phyloP scores from a whole-genome alignment of 495 filamentous ascomycete genomes.

The Parmelia sp. region DNA sequence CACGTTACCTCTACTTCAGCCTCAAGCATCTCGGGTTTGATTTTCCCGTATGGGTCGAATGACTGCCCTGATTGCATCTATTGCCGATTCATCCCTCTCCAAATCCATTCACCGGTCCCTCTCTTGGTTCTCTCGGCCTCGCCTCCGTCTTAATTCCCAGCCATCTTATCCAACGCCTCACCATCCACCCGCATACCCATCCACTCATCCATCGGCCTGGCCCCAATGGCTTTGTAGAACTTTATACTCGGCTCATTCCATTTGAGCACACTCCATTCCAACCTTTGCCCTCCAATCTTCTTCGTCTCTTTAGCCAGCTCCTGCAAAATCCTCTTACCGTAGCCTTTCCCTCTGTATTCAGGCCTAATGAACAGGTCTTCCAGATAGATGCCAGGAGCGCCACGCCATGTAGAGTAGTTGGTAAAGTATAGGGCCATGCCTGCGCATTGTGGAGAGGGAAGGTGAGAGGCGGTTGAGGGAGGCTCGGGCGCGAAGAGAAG shows the following conservation, averaged over 20 bases:
- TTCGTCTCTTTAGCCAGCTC: slow-evolving; percentile 67
- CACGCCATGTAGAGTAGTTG: slow-evolving; percentile 80
- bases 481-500: slow-evolving; percentile 31
- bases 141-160: neutral
- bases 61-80: neutral
- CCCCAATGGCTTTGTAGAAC: slow-evolving; percentile 78
- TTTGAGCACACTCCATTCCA: slow-evolving; percentile 92
- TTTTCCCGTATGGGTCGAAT: neutral
- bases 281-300: slow-evolving; percentile 60
- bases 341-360: slow-evolving; percentile 63
- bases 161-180: slow-evolving; percentile 36
- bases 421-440: slow-evolving; percentile 64
- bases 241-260: slow-evolving; percentile 83
- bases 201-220: slow-evolving; percentile 80
- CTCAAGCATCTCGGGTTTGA: neutral
- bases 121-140: neutral
- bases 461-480: slow-evolving; percentile 30
- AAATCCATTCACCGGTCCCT: neutral
- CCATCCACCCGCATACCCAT: slow-evolving; percentile 84
- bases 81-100: neutral
- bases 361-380: slow-evolving; percentile 86
- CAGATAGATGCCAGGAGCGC: slow-evolving; percentile 81
- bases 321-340: slow-evolving; percentile 68
- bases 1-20: neutral
- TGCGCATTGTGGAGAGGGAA: slow-evolving; percentile 36